phyloP scores from a whole-genome alignment of 2,329 filamentous ascomycete genomes.

The Ascochyta viciae-villosae region DNA sequence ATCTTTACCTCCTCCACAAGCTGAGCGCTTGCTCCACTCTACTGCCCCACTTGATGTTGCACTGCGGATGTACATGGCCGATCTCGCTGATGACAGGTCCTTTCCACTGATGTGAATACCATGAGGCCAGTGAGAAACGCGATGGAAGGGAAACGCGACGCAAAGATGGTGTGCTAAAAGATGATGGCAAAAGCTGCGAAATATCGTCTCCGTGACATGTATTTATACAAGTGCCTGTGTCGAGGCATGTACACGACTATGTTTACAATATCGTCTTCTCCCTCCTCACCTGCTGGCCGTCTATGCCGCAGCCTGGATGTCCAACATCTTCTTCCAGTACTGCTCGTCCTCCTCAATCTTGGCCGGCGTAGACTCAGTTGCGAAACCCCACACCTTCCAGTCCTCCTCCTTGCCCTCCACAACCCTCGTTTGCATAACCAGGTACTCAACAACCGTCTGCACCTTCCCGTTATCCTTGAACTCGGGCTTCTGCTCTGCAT shows the following conservation, averaged over 20 bases:
- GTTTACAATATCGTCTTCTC: conserved; percentile 20
- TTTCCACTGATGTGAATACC: neutral
- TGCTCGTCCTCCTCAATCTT: conserved; percentile 31
- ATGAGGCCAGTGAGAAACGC: neutral
- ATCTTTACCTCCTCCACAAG: conserved; percentile 10
- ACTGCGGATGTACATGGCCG: neutral
- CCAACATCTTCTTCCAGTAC: conserved; percentile 30
- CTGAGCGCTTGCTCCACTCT: conserved; percentile 5
- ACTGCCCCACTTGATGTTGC: conserved; percentile 16
- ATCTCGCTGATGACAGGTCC: neutral
- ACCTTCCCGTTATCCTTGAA: conserved; percentile 2
- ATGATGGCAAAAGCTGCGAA: neutral
- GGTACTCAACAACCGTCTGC: conserved; percentile 64
- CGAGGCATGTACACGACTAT: conserved; percentile 17
- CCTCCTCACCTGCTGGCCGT: neutral
- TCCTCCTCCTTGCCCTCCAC: conserved; percentile 55
- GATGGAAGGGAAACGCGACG: neutral
- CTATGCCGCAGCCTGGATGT: conserved; percentile 22
- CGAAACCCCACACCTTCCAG: conserved; percentile 73
- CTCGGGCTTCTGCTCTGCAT: neutral
- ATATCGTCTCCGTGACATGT: neutral
- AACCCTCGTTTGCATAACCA: conserved; percentile 65
- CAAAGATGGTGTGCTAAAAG: neutral
- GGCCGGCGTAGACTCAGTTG: conserved; percentile 56
- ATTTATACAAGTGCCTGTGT: conserved; percentile 14